phyloP scores from a whole-genome alignment of 2,329 filamentous ascomycete species.

The Pseudonectria foliicola region DNA sequence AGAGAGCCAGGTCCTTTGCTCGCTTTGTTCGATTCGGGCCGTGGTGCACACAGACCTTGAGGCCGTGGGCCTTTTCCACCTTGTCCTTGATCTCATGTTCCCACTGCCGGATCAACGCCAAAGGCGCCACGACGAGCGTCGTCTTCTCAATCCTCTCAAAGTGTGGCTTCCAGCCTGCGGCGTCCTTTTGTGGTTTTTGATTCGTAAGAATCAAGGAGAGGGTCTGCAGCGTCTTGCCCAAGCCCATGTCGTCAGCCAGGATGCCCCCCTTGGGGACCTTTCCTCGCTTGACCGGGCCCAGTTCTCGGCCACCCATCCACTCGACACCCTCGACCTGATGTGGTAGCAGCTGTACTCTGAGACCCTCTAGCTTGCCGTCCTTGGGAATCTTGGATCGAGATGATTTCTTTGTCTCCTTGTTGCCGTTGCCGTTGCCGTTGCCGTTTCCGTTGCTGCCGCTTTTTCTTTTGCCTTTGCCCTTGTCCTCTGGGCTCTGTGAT shows the following conservation, averaged over 20 bases:
- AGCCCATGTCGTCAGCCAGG: conserved; percentile 92
- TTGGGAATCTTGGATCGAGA: conserved; percentile 28
- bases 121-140: conserved; percentile 85
- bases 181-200: conserved; percentile 54
- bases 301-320: conserved; percentile 93
- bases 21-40: conserved; percentile 78
- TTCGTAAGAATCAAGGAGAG: conserved; percentile 84
- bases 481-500: background rate
- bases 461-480: conserved; percentile 14
- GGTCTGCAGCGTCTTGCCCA: conserved; percentile 94
- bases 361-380: conserved; percentile 59
- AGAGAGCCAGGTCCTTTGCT: conserved; percentile 67
- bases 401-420: conserved; percentile 6
- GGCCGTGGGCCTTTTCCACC: conserved; percentile 58
- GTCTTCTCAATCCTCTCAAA: conserved; percentile 63
- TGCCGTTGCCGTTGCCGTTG: background rate
- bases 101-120: conserved; percentile 96
- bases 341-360: conserved; percentile 81
- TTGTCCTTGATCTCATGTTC: conserved; percentile 86
- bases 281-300: conserved; percentile 75
- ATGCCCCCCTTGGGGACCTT: conserved; percentile 85
- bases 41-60: conserved; percentile 86
- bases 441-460: too few relatives aligned
- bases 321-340: conserved; percentile 91
- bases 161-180: conserved; percentile 59